Conservation (phyloP, 495 filamentous ascomycete species). For the Astrothelium subdiscretum region DNA sequence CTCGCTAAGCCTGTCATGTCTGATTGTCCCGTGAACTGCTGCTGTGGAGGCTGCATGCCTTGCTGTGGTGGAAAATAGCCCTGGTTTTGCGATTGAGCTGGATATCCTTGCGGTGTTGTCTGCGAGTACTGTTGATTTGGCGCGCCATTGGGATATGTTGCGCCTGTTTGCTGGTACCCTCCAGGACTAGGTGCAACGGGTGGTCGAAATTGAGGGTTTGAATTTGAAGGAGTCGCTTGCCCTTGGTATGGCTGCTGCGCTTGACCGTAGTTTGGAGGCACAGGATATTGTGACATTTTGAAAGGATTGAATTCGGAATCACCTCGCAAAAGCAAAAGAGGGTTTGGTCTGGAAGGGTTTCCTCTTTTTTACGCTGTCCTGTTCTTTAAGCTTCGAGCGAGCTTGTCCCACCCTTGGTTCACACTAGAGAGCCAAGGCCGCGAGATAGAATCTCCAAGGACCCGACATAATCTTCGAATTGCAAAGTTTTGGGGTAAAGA, state of each 20-base stretch:
- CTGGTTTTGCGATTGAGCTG: constrained; percentile 21
- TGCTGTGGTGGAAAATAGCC: constrained; percentile 21
- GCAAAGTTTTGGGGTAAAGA: background rate
- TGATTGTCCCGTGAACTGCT: constrained; percentile 11
- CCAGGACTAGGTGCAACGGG: constrained; percentile 35
- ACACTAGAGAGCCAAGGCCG: background rate
- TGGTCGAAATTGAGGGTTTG: constrained; percentile 43
- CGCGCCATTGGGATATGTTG: constrained; percentile 31
- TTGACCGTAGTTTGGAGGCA: constrained; percentile 50
- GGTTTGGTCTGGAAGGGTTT: no score
- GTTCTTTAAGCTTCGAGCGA: background rate
- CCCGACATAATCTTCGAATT: background rate
- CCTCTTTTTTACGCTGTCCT: background rate
- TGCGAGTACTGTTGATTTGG: constrained; percentile 32
- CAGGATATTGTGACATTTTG: constrained; percentile 62
- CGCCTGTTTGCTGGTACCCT: constrained; percentile 52
- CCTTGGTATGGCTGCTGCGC: constrained; percentile 36
- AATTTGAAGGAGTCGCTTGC: background rate
- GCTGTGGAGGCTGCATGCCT: constrained; percentile 13
- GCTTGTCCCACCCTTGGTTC: background rate
- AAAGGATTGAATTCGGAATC: no score
- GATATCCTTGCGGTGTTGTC: constrained; percentile 25
- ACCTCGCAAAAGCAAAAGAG: no score
- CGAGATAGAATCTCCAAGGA: background rate
- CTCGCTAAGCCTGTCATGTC: constrained; percentile 40